Base-by-base conservation (phyloP, 352 stramenopile species). In the Achlya hypogyna region DNA sequence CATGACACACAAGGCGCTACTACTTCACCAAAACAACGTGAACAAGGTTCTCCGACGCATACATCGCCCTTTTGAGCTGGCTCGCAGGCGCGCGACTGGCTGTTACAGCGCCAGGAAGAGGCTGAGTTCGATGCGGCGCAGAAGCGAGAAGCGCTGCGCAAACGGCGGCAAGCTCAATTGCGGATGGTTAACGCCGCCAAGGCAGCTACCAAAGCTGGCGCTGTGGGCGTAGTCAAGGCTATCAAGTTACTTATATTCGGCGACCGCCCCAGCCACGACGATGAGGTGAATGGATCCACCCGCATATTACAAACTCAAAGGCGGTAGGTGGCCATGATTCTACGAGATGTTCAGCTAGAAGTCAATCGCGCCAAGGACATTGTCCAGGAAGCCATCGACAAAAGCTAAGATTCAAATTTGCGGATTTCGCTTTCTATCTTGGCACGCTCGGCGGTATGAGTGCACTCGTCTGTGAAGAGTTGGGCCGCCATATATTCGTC, bases 401-500 rank as follows among this genome's bases (percentile, higher is more conserved):
- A 56, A 12, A 35, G 31, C 8, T 56, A 10, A 10, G 12, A 16
- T 10, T 71, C 5, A 28, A 73, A 73, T 56, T 71, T 73, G 4
- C 47, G 51, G 27, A 80, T 78, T 59, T 80, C 74, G 20, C 56
- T 22, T 23, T 72, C 35, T 16, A 78, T 77, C 23, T 53, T 53
- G 18, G 51, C 42, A 16, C 78, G 71, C 14, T 65, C 51, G 0
- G 47, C 12, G 20, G 23, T 18, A 22, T 72, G 53, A 16, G 63
- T 25, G 5, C 45, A 28, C 14, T 67, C 58, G 2, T 60, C 20
- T 1, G 70, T 65, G 60, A 81, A 78, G 18, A 79, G 62, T 32
- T 82, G 75, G 16, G 76, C 70, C 28, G 65, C 68, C 66, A 79
- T 78, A 63, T 79, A 82, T 60, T 83, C 78, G 60, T 83, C 75